Evolutionary conservation across 331 rosid species (phyloP).

Genomic region (Spiraea crenata): DNA sequence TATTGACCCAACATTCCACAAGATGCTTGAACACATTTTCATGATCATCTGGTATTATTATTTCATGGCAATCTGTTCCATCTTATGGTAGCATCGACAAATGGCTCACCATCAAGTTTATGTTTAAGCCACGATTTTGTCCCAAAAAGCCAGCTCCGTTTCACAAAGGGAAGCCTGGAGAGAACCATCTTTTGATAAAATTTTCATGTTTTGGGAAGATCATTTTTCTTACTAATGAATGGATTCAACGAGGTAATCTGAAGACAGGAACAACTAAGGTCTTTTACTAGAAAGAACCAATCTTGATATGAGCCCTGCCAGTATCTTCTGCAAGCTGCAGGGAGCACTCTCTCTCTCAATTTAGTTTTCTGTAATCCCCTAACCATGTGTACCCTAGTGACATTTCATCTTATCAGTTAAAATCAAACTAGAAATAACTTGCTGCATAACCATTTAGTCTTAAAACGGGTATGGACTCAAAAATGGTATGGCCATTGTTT

Average conservation of each 20-base stretch:
- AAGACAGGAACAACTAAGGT: constrained; percentile 33
- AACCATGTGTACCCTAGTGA: not conserved
- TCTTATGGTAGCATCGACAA: constrained; percentile 47
- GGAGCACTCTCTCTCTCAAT: constrained; percentile 46
- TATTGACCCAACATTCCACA: constrained; percentile 39
- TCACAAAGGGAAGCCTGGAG: constrained; percentile 38
- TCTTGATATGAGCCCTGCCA: constrained; percentile 65
- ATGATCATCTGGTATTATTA: constrained; percentile 26
- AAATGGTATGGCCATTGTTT: constrained; percentile 5
- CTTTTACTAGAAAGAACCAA: constrained; percentile 58
- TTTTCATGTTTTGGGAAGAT: constrained; percentile 54
- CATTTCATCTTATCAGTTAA: not conserved
- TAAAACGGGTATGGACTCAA: not conserved
- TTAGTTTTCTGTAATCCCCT: too few relatives aligned
- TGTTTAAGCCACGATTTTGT: constrained; percentile 28
- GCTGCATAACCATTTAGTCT: not conserved
- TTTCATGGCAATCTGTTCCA: constrained; percentile 37
- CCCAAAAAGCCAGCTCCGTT: constrained; percentile 22
- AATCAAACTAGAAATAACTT: not conserved
- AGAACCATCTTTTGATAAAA: constrained; percentile 64
- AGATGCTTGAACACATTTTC: not conserved
- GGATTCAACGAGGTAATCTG: constrained; percentile 49
- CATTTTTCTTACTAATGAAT: constrained; percentile 36
- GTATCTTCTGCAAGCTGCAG: constrained; percentile 40
- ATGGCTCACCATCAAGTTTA: constrained; percentile 43